Conservation (phyloP, 2,329 filamentous ascomycete species). For the Apiospora marii region DNA sequence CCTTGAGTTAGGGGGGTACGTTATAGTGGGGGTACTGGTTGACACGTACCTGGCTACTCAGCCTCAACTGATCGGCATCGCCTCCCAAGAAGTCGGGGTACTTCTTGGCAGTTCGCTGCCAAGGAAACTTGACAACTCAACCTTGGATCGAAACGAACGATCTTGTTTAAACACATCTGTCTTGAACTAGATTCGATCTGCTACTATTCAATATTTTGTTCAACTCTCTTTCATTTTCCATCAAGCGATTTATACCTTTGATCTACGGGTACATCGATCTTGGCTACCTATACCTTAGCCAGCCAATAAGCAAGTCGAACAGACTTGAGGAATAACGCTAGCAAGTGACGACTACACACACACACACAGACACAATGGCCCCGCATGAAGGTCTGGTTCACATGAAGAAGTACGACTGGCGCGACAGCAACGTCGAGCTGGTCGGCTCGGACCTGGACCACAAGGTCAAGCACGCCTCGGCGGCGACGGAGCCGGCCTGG, state of each 20-base stretch:
- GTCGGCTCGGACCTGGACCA: slow-evolving; percentile 71
- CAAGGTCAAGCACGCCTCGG: slow-evolving; percentile 72
- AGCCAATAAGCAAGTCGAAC: too few relatives aligned
- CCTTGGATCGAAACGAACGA: background rate
- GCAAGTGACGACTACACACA: background rate
- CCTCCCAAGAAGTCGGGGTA: slow-evolving; percentile 2
- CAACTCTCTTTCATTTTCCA: background rate
- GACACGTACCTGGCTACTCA: slow-evolving; percentile 6
- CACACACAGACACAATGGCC: slow-evolving; percentile 54
- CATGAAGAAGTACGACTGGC: slow-evolving; percentile 70
- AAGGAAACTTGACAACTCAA: slow-evolving; percentile 12
- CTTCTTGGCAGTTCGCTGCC: background rate
- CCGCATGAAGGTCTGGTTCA: slow-evolving; percentile 70
- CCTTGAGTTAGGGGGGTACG: background rate
- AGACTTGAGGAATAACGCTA: background rate
- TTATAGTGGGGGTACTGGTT: background rate
- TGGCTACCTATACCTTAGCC: background rate
- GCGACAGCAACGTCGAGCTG: slow-evolving; percentile 73
- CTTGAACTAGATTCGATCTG: background rate
- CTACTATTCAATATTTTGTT: background rate
- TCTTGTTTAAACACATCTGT: background rate
- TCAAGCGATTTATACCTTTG: background rate
- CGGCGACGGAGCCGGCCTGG: slow-evolving; percentile 72
- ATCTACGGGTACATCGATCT: too few relatives aligned
- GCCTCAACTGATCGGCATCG: slow-evolving; percentile 13